These are phyloP conservation scores for Serendipita sp. DNA, from an alignment of 768 basidiomycete genomes.

Conservation along the genomic window DNA sequence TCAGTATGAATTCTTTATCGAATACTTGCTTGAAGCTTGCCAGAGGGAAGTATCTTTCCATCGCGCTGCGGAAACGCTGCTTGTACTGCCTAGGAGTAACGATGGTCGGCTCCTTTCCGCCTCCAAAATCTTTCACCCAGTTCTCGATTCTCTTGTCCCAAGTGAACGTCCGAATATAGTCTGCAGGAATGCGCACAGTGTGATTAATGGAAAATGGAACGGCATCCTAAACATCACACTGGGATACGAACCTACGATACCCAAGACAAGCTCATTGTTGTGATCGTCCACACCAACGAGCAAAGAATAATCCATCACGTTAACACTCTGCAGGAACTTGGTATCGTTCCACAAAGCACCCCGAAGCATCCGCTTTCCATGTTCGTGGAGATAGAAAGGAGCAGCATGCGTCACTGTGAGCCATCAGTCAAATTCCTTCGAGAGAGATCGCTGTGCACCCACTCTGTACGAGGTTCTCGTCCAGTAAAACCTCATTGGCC, in stretches of 20 bases:
- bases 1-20: conserved; percentile 7
- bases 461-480: conserved; percentile 93
- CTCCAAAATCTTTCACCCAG: conserved; percentile 87
- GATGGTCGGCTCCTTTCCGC: conserved; percentile 81
- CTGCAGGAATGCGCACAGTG: conserved; percentile 22
- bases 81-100: conserved; percentile 92
- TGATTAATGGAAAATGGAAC: neutral
- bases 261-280: conserved; percentile 82
- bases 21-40: conserved; percentile 24
- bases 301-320: conserved; percentile 95
- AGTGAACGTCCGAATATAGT: conserved; percentile 89
- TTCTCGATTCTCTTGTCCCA: conserved; percentile 99
- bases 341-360: conserved; percentile 89
- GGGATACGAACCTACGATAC: conserved; percentile 72
- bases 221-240: neutral
- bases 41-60: conserved; percentile 80
- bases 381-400: conserved; percentile 92
- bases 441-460: conserved; percentile 14
- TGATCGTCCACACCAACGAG: conserved; percentile 87
- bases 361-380: conserved; percentile 81
- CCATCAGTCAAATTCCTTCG: neutral
- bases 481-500: conserved; percentile 84
- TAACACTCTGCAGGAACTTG: conserved; percentile 83
- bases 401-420: conserved; percentile 57
- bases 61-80: conserved; percentile 68